Base-by-base conservation (phyloP, 129 eudicot species). In the Escallonia herrerae region DNA sequence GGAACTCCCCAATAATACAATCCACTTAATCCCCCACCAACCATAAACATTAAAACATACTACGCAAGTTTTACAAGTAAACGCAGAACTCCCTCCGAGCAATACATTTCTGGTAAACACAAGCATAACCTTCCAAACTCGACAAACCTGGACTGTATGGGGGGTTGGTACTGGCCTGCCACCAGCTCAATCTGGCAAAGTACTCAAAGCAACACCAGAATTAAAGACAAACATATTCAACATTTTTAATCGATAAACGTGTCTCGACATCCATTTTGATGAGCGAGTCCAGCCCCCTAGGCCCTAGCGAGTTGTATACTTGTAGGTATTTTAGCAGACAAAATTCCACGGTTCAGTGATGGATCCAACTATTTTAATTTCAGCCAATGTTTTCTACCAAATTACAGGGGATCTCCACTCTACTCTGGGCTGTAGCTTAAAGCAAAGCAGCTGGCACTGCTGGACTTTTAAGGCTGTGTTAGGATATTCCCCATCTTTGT, bases 261-360 rank as follows among this genome's bases (percentile, higher is more conserved):
- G 14, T 53, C 12, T 15, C 14, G 22, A 4, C 3, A 11, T 4
- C 14, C 22, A 53, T n/a, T 7, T 7, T 49, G 54, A 49, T n/a
- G 5, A 53, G 58, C 14, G 58, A 53, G 58, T 53, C 58, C 58
- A 53, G 3, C 58, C 56, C 54, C 54, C 9, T 11, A 11, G 12
- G 54, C 33, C 33, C 33, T 22, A 22, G 33, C 33, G 33, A 22
- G 33, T 22, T 22, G 33, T 22, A 3, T 39, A 39, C 8, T 69
- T 58, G 65, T 58, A 13, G 38, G 65, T 46, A 58, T 45, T 58
- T 58, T 69, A 62, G 63, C 56, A 60, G 44, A 69, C 59, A 49
- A 53, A 6, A 53, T 50, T 41, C 4, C n/a, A 43, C 62, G 43
- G 43, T 51, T 60, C 76, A 8, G 56, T 66, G 61, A 42, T 59